Evolutionary conservation across 441 rosid genomes (phyloP).

Genomic region (Iberis amara): DNA sequence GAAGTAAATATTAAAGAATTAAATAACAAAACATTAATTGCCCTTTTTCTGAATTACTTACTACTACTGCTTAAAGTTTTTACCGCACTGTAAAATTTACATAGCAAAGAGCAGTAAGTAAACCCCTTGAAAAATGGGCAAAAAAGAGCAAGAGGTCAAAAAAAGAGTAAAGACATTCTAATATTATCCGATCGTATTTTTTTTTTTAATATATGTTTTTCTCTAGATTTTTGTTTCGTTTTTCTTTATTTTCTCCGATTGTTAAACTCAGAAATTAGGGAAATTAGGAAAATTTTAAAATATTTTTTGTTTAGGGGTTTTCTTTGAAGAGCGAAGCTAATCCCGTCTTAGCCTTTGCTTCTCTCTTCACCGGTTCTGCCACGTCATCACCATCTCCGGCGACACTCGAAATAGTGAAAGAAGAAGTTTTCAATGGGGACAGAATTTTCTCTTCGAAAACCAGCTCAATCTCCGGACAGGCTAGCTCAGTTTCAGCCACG

Average conservation of each 20-base stretch:
- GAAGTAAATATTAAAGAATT: not conserved
- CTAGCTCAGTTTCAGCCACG: constrained; percentile 12
- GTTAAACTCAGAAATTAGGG: constrained; percentile 11
- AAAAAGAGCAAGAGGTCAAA: constrained; percentile 6
- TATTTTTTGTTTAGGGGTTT: constrained; percentile 39
- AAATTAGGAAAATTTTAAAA: constrained; percentile 18
- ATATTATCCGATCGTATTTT: constrained; percentile 9
- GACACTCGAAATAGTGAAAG: constrained; percentile 1
- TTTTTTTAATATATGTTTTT: not conserved
- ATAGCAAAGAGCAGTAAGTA: not conserved
- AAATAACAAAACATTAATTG: not conserved
- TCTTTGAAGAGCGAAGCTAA: constrained; percentile 73
- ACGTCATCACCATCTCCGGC: constrained; percentile 18
- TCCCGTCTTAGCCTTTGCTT: constrained; percentile 64
- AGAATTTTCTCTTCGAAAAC: constrained; percentile 44
- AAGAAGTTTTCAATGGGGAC: constrained; percentile 16
- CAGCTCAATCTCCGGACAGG: constrained; percentile 32
- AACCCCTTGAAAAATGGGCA: not conserved
- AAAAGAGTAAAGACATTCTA: not conserved
- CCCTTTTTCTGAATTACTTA: not conserved
- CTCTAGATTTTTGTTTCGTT: too few relatives aligned
- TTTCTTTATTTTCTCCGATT: not conserved
- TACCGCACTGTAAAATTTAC: not conserved
- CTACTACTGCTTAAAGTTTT: not conserved
- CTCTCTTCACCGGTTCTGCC: constrained; percentile 38